phyloP scores from a whole-genome alignment of 352 stramenopile genomes.

The Thraustotheca clavata region DNA sequence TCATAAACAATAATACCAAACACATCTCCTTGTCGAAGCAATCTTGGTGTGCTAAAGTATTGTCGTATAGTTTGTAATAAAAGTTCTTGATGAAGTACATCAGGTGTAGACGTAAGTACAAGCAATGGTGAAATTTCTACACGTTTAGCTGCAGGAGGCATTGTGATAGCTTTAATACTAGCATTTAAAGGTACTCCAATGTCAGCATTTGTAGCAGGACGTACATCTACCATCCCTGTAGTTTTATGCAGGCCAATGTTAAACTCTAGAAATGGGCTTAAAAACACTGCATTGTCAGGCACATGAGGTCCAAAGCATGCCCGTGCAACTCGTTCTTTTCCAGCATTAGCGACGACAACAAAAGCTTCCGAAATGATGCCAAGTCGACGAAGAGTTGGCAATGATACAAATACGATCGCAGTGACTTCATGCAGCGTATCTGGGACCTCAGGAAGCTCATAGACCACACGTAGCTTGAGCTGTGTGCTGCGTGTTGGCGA shows the following conservation, averaged over 20 bases:
- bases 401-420: neutral
- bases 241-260: neutral
- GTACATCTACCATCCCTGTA: neutral
- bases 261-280: slow-evolving; percentile 9
- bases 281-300: neutral
- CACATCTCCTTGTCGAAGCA: slow-evolving; percentile 58
- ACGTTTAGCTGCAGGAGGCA: slow-evolving; percentile 2
- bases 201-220: neutral
- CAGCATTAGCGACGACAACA: neutral
- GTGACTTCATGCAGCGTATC: slow-evolving; percentile 5
- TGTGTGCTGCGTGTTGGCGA: neutral
- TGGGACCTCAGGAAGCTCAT: neutral
- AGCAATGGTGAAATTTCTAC: slow-evolving; percentile 13
- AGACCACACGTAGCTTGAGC: slow-evolving; percentile 8
- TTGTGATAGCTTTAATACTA: neutral
- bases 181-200: neutral
- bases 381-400: neutral
- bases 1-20: slow-evolving; percentile 47
- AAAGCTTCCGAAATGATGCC: slow-evolving; percentile 5
- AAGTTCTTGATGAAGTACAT: neutral
- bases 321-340: neutral
- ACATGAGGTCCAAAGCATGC: neutral
- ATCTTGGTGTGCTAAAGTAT: slow-evolving; percentile 46
- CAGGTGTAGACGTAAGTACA: neutral
- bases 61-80: slow-evolving; percentile 47